Conservation (phyloP, 305 asterid species). For the Fraxinus dipetala region DNA sequence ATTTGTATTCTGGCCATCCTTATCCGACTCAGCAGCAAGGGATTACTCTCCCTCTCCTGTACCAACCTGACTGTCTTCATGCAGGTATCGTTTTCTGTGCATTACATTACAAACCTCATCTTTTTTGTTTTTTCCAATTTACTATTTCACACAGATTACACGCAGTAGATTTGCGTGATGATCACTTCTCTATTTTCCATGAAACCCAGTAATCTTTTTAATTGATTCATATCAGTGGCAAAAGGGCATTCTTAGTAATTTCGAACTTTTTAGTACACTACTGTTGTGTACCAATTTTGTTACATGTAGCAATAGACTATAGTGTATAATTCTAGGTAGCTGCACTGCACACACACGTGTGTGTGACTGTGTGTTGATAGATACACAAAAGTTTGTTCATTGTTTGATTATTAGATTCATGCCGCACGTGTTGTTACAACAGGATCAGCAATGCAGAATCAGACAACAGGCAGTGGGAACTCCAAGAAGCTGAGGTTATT, state of each 20-base stretch:
- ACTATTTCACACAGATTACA: background rate
- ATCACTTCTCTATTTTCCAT: background rate
- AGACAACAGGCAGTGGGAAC: conserved; percentile 37
- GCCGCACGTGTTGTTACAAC: conserved; percentile 8
- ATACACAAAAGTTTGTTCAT: background rate
- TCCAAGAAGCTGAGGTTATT: conserved; percentile 51
- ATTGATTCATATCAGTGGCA: background rate
- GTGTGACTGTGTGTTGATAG: background rate
- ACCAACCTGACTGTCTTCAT: conserved; percentile 26
- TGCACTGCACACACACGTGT: background rate
- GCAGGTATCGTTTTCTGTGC: conserved; percentile 34
- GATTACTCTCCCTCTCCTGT: conserved; percentile 15
- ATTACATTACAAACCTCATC: conserved; percentile 2
- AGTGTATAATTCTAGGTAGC: background rate
- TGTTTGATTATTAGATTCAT: background rate
- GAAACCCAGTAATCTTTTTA: background rate
- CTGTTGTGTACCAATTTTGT: background rate
- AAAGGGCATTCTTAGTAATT: background rate
- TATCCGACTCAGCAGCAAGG: conserved; percentile 24
- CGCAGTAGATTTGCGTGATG: background rate
- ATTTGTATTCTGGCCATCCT: conserved; percentile 27
- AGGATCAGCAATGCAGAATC: conserved; percentile 31
- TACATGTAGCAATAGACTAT: background rate
- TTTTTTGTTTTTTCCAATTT: background rate
- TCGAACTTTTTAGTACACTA: background rate